Conservation (phyloP, 2,329 filamentous ascomycete species). For the Trichoderma sp. region DNA sequence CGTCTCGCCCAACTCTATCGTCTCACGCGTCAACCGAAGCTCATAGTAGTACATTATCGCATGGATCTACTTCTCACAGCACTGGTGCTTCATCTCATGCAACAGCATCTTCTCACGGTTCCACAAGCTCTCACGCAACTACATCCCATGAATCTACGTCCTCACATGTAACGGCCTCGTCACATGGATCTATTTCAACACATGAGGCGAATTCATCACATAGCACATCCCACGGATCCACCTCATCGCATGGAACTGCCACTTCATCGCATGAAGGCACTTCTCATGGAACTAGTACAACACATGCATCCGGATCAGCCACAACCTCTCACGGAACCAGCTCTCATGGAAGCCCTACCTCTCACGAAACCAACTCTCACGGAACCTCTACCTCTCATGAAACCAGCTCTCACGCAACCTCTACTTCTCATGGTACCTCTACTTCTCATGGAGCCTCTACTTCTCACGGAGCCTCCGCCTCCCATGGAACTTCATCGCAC, state of each 20-base stretch:
- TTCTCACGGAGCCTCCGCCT: neutral
- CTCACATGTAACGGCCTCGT: neutral
- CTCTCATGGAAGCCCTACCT: neutral
- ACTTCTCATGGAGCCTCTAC: no score
- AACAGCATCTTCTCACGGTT: neutral
- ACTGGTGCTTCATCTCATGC: neutral
- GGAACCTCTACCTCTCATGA: neutral
- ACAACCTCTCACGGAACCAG: neutral
- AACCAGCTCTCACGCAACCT: neutral
- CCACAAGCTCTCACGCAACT: neutral
- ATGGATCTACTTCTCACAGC: neutral
- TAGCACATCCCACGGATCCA: neutral
- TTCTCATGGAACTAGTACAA: neutral
- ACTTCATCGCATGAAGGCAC: neutral
- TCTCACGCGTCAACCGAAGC: neutral
- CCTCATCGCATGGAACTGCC: neutral
- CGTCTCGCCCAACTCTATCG: neutral
- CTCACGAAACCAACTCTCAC: neutral
- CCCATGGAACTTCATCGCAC: neutral
- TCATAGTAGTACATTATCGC: neutral
- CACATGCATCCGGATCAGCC: neutral
- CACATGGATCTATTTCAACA: neutral
- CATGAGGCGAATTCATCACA: neutral
- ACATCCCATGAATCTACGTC: neutral
- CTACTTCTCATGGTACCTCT: neutral